A percentile compares a stretch with the other conserved stretches of the same genome.
phyloP scores from a whole-genome alignment of 164 flowering plant species.

The Magnolia sinica region DNA sequence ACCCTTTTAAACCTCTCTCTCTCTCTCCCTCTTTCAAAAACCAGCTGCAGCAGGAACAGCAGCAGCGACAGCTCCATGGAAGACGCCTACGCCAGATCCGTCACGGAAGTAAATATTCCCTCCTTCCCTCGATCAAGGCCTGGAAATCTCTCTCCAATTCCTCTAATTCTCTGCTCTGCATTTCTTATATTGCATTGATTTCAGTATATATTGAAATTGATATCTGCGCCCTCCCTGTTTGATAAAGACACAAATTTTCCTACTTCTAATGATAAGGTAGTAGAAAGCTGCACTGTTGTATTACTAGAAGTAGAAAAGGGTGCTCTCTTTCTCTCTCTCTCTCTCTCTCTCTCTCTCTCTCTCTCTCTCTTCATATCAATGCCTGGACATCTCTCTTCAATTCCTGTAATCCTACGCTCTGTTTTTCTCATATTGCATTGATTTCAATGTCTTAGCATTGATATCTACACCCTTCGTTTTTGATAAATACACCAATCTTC shows the following conservation, averaged over 20 bases:
- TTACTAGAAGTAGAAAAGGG: not conserved
- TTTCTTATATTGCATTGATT: not conserved
- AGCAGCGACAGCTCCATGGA: conserved; percentile 41
- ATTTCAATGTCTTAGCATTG: not conserved
- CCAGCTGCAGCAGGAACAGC: not conserved
- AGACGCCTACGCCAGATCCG: conserved; percentile 85
- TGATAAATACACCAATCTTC: not conserved
- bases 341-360: not conserved
- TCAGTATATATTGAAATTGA: not conserved
- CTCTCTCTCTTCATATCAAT: not conserved
- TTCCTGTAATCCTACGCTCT: not conserved
- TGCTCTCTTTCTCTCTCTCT: not conserved
- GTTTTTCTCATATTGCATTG: not conserved
- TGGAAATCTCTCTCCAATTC: not conserved
- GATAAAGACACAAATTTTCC: not conserved
- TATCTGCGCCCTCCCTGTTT: not conserved
- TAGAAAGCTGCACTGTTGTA: too few relatives aligned
- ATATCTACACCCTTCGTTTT: not conserved
- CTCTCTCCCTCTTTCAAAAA: not conserved
- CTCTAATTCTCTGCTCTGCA: not conserved
- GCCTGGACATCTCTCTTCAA: not conserved
- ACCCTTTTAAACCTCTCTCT: not conserved
- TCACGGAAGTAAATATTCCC: conserved; percentile 47
- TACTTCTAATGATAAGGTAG: not conserved
- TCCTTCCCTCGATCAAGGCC: not conserved